A percentile compares a stretch with the other conserved stretches of the same genome.
These are phyloP conservation scores for Colletotrichum plurivorum DNA, from an alignment of 2,329 filamentous ascomycete genomes.

Conservation along the genomic window DNA sequence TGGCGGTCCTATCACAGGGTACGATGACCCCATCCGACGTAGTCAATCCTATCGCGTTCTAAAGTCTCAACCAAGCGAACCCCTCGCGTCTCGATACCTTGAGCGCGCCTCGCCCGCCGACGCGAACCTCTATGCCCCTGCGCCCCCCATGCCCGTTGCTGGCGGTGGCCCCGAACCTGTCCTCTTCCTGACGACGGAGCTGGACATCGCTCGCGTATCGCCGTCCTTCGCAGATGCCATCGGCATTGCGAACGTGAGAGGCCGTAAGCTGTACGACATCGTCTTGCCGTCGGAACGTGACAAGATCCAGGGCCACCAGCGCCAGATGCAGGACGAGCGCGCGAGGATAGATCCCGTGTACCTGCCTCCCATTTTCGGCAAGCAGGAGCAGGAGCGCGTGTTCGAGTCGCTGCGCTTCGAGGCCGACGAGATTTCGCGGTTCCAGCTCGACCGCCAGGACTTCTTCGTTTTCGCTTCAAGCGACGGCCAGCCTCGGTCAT, in stretches of 20 bases:
- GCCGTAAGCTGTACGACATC: slow-evolving; percentile 68
- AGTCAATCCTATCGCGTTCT: slow-evolving; percentile 66
- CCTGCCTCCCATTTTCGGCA: slow-evolving; percentile 73
- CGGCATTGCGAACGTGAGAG: slow-evolving; percentile 62
- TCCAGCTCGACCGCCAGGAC: slow-evolving; percentile 67
- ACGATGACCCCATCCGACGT: slow-evolving; percentile 62
- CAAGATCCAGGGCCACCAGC: slow-evolving; percentile 64
- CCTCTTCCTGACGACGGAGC: slow-evolving; percentile 70
- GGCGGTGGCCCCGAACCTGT: slow-evolving; percentile 64
- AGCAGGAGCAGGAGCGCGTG: slow-evolving; percentile 67
- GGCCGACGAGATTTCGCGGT: slow-evolving; percentile 66
- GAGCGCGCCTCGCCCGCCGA: slow-evolving; percentile 66
- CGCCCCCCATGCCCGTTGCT: slow-evolving; percentile 58
- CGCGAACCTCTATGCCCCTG: slow-evolving; percentile 62
- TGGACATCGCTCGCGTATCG: slow-evolving; percentile 72
- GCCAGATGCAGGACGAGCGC: slow-evolving; percentile 70
- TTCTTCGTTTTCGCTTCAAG: slow-evolving; percentile 66
- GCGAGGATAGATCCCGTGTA: slow-evolving; percentile 72
- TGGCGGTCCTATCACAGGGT: slow-evolving; percentile 58
- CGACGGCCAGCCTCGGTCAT: slow-evolving; percentile 66
- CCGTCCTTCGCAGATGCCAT: slow-evolving; percentile 69
- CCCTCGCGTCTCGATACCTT: slow-evolving; percentile 63
- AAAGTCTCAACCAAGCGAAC: slow-evolving; percentile 67
- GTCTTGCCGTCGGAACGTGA: slow-evolving; percentile 66
- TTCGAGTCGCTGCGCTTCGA: slow-evolving; percentile 69